Base-by-base conservation (phyloP, 1,284 basidiomycete species). In the Heterobasidion annosum region DNA sequence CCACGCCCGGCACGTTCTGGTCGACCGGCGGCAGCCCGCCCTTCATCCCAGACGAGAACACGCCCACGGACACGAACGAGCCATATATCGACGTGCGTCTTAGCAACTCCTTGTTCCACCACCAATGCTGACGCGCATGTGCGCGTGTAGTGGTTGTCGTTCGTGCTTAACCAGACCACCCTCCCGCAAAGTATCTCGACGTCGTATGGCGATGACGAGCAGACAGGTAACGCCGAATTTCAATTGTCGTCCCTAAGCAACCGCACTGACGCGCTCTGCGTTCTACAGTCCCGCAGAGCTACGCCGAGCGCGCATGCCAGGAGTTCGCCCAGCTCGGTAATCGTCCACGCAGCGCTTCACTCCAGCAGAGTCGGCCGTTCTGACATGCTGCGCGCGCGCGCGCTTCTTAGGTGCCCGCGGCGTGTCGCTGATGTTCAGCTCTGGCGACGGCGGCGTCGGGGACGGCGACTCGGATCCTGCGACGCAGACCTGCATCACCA, bases 401-500 rank as follows among this genome's bases (percentile, higher is more conserved):
- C 25, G 25, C 4, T 25, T 25, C 16, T 34, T 64, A 73, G 83
- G 84, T 47, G 77, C 74, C n/a, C 76, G 83, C 3, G 88, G 88
- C 42, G 72, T 82, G 13, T 79, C 82, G 3, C 58, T 88, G 16
- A 60, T 82, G 54, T 86, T 86, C 65, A 73, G 78, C 19, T 82
- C 81, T 16, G 87, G 87, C 13, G 86, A 90, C 59, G 67, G 67
- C 15, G 87, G 87, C 50, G 87, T 88, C 5, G 88, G 85, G 13
- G 82, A 82, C 60, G 75, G 77, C 8, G 64, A 79, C 56, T 42
- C 72, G 0, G 58, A 81, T 59, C 76, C 80, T 34, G 68, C 68
- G 0, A 75, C 72, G 13, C 75, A 79, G 51, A 35, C 64, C 43
- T 91, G 88, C 66, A 65, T 75, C 56, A 73, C 77, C 10, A 88